A percentile compares a stretch with the other conserved stretches of the same genome.
Evolutionary conservation across 192 early-diverging fungal genomes (phyloP).

Genomic region (Linnemannia exigua): DNA sequence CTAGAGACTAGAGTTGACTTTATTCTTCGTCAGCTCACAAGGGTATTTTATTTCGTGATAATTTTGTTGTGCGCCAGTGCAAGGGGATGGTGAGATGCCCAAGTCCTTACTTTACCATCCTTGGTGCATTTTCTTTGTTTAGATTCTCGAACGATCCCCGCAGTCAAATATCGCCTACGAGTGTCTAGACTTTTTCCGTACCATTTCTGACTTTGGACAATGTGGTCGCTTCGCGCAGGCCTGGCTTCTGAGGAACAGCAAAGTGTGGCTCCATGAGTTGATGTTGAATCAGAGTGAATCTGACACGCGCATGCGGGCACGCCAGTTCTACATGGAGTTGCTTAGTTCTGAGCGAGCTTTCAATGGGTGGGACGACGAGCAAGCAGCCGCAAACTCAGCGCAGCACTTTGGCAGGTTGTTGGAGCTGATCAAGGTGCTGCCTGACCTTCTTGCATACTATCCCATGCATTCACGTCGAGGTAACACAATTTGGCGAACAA

Average conservation of each 20-base stretch:
- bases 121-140: neutral
- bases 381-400: constrained; percentile 11
- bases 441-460: constrained; percentile 24
- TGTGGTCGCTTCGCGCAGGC: constrained; percentile 43
- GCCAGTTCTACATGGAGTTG: constrained; percentile 49
- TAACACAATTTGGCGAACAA: neutral
- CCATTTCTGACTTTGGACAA: constrained; percentile 41
- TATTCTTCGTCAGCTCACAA: constrained; percentile 35
- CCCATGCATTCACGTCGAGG: constrained; percentile 27
- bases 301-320: constrained; percentile 35
- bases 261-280: constrained; percentile 42
- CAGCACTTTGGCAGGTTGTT: constrained; percentile 33
- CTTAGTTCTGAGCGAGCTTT: constrained; percentile 50
- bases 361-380: constrained; percentile 47
- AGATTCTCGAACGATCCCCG: constrained; percentile 43
- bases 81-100: neutral
- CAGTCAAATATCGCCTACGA: constrained; percentile 37
- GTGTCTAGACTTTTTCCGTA: constrained; percentile 47
- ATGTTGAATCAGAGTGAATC: constrained; percentile 29
- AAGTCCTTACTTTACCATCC: neutral
- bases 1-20: constrained; percentile 24
- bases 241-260: constrained; percentile 27
- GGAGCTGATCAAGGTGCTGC: constrained; percentile 29
- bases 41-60: constrained; percentile 2
- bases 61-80: neutral